These are phyloP conservation scores for Cladorrhinum samala DNA, from an alignment of 495 filamentous ascomycete genomes.

Conservation along the genomic window DNA sequence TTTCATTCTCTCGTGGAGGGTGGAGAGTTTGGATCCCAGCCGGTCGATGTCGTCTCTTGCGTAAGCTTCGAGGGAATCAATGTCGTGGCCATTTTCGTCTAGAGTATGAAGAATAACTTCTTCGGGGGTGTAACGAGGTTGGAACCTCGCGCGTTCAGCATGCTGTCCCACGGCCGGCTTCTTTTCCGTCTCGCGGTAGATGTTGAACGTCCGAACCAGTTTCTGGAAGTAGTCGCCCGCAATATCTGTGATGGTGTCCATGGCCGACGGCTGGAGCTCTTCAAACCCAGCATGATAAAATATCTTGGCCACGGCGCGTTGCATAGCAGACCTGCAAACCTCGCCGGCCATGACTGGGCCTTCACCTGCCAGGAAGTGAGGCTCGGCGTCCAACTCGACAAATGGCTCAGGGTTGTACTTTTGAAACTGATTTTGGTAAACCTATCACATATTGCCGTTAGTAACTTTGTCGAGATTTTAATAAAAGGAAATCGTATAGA, in stretches of 20 bases:
- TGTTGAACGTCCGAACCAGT: constrained; percentile 66
- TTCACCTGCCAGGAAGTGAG: constrained; percentile 79
- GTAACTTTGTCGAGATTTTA: neutral
- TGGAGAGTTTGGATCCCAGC: constrained; percentile 71
- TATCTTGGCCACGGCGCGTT: constrained; percentile 86
- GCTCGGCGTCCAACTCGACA: constrained; percentile 72
- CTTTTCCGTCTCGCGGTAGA: constrained; percentile 77
- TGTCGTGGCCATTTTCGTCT: constrained; percentile 69
- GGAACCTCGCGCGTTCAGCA: constrained; percentile 43
- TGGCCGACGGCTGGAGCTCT: constrained; percentile 89
- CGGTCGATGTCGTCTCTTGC: constrained; percentile 91
- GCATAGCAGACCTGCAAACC: constrained; percentile 73
- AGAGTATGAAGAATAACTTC: constrained; percentile 85
- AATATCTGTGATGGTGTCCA: constrained; percentile 86
- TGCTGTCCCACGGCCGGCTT: constrained; percentile 38
- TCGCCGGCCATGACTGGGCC: constrained; percentile 78
- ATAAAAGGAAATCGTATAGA: neutral
- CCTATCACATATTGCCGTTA: constrained; percentile 45
- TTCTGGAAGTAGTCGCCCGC: constrained; percentile 86
- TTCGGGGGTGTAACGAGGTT: constrained; percentile 66
- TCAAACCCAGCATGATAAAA: constrained; percentile 97
- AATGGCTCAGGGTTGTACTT: constrained; percentile 95
- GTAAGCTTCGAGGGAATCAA: constrained; percentile 79
- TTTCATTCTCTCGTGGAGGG: constrained; percentile 89
- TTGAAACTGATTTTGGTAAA: constrained; percentile 96